phyloP scores from a whole-genome alignment of 345 rosid genomes.

The Eucalyptus rudis region DNA sequence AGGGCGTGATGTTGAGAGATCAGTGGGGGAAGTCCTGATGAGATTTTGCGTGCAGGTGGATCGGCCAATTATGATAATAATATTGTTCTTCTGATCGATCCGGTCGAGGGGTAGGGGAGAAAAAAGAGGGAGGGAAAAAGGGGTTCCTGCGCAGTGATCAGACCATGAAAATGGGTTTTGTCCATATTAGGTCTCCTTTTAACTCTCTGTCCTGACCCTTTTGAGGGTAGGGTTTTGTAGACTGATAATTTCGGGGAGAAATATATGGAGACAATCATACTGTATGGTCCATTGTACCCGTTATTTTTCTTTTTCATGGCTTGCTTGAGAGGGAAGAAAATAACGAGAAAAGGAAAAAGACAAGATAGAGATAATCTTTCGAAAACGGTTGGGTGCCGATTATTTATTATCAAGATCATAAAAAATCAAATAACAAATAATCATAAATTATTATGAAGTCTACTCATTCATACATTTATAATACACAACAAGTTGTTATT shows the following conservation, averaged over 20 bases:
- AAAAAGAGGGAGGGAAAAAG: not conserved
- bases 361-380: not conserved
- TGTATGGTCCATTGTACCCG: not conserved
- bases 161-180: not conserved
- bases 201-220: not conserved
- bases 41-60: not conserved
- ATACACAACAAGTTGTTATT: rapidly evolving
- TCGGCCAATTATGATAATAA: not conserved
- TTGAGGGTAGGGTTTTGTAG: not conserved
- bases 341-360: not conserved
- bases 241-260: not conserved
- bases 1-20: not conserved
- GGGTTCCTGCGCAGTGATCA: not conserved
- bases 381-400: no score
- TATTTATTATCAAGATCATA: no score
- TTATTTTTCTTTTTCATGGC: not conserved
- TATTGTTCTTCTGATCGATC: not conserved
- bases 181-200: not conserved
- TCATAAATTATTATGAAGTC: no score
- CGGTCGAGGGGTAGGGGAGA: not conserved
- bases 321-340: not conserved
- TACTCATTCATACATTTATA: no score
- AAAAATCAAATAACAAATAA: rapidly evolving
- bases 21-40: not conserved
- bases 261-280: not conserved